Conservation (phyloP, 139 green algal genomes). For the Coelastrella sp. region DNA sequence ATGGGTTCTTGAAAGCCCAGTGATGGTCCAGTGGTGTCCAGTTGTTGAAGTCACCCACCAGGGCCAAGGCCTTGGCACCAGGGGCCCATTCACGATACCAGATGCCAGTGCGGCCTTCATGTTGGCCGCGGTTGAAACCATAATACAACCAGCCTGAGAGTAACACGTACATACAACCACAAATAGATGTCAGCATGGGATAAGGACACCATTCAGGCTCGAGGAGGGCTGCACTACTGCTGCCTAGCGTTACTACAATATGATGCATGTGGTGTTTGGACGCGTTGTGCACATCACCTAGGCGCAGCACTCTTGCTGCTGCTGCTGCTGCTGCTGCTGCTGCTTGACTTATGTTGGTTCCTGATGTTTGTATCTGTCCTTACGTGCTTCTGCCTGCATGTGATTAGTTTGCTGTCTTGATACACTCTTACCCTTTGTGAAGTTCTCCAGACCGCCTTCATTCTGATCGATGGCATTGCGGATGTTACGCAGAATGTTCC, state of each 20-base stretch:
- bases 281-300: too few species aligned
- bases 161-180: not conserved
- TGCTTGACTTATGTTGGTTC: not conserved
- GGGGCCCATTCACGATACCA: conserved; percentile 84
- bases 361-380: too few species aligned
- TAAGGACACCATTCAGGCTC: too few species aligned
- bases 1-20: conserved; percentile 91
- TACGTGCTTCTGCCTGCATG: too few species aligned
- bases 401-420: too few species aligned
- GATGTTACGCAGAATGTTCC: conserved; percentile 86
- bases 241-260: too few species aligned
- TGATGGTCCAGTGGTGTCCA: conserved; percentile 86
- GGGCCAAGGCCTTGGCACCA: conserved; percentile 79
- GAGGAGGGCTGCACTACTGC: too few species aligned
- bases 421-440: conserved; percentile 83
- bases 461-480: conserved; percentile 84
- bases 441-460: conserved; percentile 91
- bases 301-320: too few species aligned
- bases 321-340: not conserved
- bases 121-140: conserved; percentile 87
- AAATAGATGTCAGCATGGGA: too few species aligned
- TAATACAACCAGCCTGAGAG: conserved; percentile 78
- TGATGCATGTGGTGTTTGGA: too few species aligned
- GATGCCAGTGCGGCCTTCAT: conserved; percentile 71
- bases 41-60: conserved; percentile 97